Conservation (phyloP, 1,284 basidiomycete species). For the Austroboletus novae-zelandiae region DNA sequence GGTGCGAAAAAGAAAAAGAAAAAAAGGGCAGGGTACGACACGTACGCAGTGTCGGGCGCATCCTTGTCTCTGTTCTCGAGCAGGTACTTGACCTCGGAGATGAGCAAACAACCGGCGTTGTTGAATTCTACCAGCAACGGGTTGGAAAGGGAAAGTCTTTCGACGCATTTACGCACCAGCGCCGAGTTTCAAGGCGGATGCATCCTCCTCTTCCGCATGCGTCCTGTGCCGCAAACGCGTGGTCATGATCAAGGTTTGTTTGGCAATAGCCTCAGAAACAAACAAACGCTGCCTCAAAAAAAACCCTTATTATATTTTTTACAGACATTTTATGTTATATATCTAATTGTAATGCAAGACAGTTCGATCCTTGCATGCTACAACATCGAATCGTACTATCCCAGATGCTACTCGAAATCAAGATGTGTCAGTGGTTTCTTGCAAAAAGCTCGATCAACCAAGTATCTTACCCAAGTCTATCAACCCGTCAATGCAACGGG, state of each 20-base stretch:
- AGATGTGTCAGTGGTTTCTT: constrained; percentile 5
- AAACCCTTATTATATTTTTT: constrained; percentile 34
- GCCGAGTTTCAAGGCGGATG: constrained; percentile 51
- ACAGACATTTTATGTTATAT: constrained; percentile 36
- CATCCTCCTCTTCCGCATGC: constrained; percentile 53
- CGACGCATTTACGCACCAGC: constrained; percentile 33
- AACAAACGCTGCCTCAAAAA: constrained; percentile 17
- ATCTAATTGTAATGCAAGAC: constrained; percentile 30
- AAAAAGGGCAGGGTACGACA: constrained; percentile 9
- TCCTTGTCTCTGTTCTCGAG: constrained; percentile 84
- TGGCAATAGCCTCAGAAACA: constrained; percentile 30
- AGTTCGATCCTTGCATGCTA: constrained; percentile 21
- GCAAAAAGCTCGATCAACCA: background rate
- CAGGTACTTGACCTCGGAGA: constrained; percentile 88
- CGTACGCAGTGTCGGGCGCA: constrained; percentile 79
- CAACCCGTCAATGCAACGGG: constrained; percentile 28
- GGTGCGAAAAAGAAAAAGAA: background rate
- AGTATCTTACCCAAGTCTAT: constrained; percentile 23
- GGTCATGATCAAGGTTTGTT: constrained; percentile 37
- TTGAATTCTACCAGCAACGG: constrained; percentile 69
- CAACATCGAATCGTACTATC: constrained; percentile 16
- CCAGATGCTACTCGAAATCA: constrained; percentile 12
- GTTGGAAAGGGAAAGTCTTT: background rate
- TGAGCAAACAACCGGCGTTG: constrained; percentile 85
- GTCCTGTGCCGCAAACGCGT: constrained; percentile 49